Evolutionary conservation across 78 protist species (phyloP).

Genomic region (Anaeramoeba ignava): DNA sequence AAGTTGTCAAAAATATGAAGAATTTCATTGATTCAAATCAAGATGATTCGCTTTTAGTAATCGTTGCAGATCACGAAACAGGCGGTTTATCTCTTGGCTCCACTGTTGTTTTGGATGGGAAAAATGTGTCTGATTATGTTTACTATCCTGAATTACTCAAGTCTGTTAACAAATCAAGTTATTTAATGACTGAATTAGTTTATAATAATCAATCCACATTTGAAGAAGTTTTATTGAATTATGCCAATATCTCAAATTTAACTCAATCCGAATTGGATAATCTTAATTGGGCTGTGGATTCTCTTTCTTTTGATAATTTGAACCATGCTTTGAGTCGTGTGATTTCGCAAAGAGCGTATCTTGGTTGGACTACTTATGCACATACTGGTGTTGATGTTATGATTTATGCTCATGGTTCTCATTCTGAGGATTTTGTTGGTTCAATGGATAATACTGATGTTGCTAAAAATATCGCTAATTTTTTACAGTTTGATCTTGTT

Average conservation of each 20-base stretch:
- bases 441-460: no score
- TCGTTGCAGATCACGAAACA: slow-evolving; percentile 56
- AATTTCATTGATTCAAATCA: slow-evolving; percentile 33
- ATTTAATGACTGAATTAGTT: neutral
- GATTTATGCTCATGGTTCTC: no score
- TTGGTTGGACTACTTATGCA: slow-evolving; percentile 20
- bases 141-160: slow-evolving; percentile 4
- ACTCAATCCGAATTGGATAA: no score
- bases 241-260: no score
- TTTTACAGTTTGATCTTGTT: no score
- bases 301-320: no score
- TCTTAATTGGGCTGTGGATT: no score
- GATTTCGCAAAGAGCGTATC: neutral
- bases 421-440: no score
- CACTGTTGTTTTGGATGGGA: neutral
- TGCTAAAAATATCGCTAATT: no score
- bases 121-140: no score
- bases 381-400: slow-evolving; percentile 14
- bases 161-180: neutral
- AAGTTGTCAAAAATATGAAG: slow-evolving; percentile 17
- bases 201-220: neutral
- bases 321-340: neutral
- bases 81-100: slow-evolving; percentile 44
- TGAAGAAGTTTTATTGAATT: no score
- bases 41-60: slow-evolving; percentile 37